These are phyloP conservation scores for Didymellaceae sp. DNA, from an alignment of 2,329 filamentous ascomycete genomes.

Conservation along the genomic window DNA sequence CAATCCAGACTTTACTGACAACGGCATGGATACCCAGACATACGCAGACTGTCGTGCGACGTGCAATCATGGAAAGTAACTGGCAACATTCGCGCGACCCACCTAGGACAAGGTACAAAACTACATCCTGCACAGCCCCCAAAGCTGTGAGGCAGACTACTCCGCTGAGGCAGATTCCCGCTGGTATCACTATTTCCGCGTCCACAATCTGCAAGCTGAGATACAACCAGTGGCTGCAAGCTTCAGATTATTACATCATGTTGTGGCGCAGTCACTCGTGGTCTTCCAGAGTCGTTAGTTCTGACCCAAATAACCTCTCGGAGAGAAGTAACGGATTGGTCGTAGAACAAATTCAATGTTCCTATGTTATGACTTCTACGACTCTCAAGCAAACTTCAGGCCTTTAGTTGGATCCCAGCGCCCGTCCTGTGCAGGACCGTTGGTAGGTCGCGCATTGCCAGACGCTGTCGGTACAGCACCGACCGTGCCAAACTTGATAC, in stretches of 20 bases:
- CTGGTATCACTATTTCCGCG: constrained; percentile 9
- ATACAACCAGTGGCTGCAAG: background rate
- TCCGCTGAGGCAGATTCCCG: constrained; percentile 30
- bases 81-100: constrained; percentile 9
- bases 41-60: constrained; percentile 19
- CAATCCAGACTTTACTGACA: too few species aligned
- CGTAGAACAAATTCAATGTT: too few species aligned
- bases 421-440: constrained; percentile 44
- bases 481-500: constrained; percentile 75
- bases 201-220: constrained; percentile 3
- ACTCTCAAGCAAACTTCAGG: constrained; percentile 46
- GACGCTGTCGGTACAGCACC: constrained; percentile 49
- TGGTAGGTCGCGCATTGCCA: constrained; percentile 39
- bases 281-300: too few species aligned
- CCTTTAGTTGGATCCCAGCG: constrained; percentile 51
- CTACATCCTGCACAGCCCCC: constrained; percentile 32
- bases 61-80: constrained; percentile 4
- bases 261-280: background rate
- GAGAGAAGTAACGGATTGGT: too few species aligned
- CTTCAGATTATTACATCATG: constrained; percentile 2
- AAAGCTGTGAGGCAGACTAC: constrained; percentile 29
- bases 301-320: too few species aligned
- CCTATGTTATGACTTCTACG: too few species aligned
- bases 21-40: too few species aligned
- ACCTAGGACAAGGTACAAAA: background rate